These are phyloP conservation scores for Adansonia gregorii DNA, from an alignment of 441 rosid genomes.

Conservation along the genomic window DNA sequence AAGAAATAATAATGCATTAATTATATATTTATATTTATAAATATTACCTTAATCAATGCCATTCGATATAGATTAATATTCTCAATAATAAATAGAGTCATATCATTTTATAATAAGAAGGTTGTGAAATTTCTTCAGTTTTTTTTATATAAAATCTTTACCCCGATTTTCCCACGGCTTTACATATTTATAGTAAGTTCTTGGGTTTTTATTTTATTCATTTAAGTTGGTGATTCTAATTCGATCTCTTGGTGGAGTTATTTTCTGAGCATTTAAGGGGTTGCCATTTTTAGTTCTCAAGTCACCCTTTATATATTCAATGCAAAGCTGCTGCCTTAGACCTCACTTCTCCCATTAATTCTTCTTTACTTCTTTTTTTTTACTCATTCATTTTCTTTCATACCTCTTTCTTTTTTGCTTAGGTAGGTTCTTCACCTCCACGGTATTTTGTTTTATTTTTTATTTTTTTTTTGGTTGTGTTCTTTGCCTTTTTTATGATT, in stretches of 20 bases:
- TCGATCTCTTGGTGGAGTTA: not conserved
- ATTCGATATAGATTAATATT: not conserved
- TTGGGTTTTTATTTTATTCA: not conserved
- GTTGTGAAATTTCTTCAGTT: not conserved
- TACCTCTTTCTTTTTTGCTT: not conserved
- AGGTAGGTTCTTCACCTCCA: slow-evolving; percentile 5
- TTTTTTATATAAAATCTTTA: not conserved
- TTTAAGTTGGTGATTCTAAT: slow-evolving; percentile 13
- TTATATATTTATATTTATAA: not conserved
- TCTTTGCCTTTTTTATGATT: not conserved
- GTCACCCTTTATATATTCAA: slow-evolving; percentile 9
- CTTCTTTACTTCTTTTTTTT: not conserved
- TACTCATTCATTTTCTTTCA: not conserved
- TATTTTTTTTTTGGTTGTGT: not conserved
- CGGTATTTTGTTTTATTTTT: not conserved
- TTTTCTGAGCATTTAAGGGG: not conserved
- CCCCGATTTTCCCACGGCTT: not conserved
- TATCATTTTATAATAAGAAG: not conserved
- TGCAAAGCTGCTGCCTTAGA: not conserved
- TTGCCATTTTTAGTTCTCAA: not conserved
- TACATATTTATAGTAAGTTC: not conserved
- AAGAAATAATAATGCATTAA: not conserved
- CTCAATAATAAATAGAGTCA: not conserved
- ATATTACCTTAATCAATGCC: not conserved
- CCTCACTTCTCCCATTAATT: slow-evolving; percentile 11